phyloP scores from a whole-genome alignment of 139 green algal genomes.

The Picochlorum sp. region DNA sequence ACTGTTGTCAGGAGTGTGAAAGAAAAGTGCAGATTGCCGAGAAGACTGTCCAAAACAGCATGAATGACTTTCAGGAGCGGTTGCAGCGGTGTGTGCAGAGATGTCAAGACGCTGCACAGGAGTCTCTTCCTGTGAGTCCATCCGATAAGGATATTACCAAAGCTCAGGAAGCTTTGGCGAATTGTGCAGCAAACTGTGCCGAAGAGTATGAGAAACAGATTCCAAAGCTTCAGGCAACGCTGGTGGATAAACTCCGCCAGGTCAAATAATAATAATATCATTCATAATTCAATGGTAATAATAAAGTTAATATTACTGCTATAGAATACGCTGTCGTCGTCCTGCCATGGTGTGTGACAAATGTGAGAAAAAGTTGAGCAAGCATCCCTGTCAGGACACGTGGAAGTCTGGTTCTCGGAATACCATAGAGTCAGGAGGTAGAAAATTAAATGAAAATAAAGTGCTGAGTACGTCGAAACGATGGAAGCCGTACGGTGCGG shows the following conservation, averaged over 20 bases:
- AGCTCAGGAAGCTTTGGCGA: conserved; percentile 25
- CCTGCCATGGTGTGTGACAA: conserved; percentile 57
- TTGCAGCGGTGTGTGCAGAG: conserved; percentile 30
- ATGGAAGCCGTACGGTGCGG: conserved; percentile 45
- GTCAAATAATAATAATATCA: too few species aligned
- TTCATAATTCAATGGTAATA: too few species aligned
- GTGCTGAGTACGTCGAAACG: conserved; percentile 45
- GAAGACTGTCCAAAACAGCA: conserved; percentile 10
- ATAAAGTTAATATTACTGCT: too few species aligned
- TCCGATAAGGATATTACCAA: conserved; percentile 29
- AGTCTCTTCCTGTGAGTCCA: conserved; percentile 22
- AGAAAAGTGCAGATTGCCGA: conserved; percentile 16
- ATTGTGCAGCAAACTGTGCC: conserved; percentile 37
- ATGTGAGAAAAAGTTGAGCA: conserved; percentile 64
- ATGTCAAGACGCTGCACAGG: conserved; percentile 30
- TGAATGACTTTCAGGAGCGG: conserved; percentile 29
- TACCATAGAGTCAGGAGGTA: conserved; percentile 40
- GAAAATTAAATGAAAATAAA: conserved; percentile 78
- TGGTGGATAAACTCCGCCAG: conserved; percentile 12
- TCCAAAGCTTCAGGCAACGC: conserved; percentile 18
- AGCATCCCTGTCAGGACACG: conserved; percentile 52
- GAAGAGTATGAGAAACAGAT: conserved; percentile 33
- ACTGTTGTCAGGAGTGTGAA: conserved; percentile 20
- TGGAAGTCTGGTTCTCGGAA: conserved; percentile 50
- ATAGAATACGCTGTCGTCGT: too few species aligned